Base-by-base conservation (phyloP, 768 basidiomycete species). In the Collybiopsis luxurians region DNA sequence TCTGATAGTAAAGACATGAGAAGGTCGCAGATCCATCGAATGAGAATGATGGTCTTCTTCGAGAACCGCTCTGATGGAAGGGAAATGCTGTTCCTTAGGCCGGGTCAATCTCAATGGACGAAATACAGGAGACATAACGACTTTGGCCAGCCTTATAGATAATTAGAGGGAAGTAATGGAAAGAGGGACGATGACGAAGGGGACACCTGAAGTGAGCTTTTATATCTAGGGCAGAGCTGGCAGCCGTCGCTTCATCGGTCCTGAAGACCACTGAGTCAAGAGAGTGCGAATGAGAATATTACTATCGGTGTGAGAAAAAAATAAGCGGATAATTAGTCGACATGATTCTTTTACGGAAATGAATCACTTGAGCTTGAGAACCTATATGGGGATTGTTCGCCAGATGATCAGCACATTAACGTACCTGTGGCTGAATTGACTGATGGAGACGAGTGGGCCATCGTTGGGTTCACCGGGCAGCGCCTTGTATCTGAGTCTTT, bases 1-100 rank as follows among this genome's bases (percentile, higher is more conserved):
- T 6, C 50, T 38, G n/a, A 51, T 34, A 17, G 31, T 36, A 21
- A 55, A 55, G 1, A 55, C 54, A 47, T 47, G 31, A 13, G 54
- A 55, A 11, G 54, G 54, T 9, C 54, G 23, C 3, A 45, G 23
- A 27, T 46, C 27, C 19, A 21, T 46, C 23, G 43, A 38, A 15
- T 13, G 45, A 24, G 21, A 24, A 28, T 27, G 52, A 53, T 44
- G 27, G 17, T 21, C 27, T 23, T 55, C 54, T 21, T 55, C 54
- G 1, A 55, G 45, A 2, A 55, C 45, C 5, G 24, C 11, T 26
- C 31, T 27, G 10, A 55, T 38, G 17, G 43, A 47, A 9, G 54
- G 54, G 15, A 55, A 47, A 17, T 15, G 21, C 11, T 10, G 43
- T 19, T 55, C 54, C n/a, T 24, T 47, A 44, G 31, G 48, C 7